Evolutionary conservation across 352 stramenopile genomes (phyloP), one percentile per base, ranked within the genome.

Genomic region (Phytophthora tentaculata): DNA sequence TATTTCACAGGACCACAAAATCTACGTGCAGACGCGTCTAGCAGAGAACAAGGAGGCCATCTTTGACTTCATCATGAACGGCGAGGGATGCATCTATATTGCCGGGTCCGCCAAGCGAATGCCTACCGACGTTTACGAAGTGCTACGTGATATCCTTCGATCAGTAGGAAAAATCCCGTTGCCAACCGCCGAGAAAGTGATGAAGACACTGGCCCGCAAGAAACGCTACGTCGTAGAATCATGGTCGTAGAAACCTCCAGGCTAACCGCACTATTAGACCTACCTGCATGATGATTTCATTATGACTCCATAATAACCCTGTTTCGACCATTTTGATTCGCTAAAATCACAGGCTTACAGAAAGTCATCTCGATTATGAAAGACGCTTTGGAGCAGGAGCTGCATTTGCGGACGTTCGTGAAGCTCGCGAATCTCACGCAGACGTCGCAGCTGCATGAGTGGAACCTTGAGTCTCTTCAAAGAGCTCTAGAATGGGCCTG

Each of bases 11-110:
- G 70, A 77, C 26, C 69, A 92, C 57, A 98, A 98, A 72, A 83
- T 98, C 7, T 98, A 98, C 71, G 94, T 98, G 23, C 91, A 97
- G 76, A 93, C 87, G 16, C 81, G 81, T 12, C 80, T 98, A 19
- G 80, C 74, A 8, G 90, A 98, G 65, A 76, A 93, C 59, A 94
- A 94, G 63, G 72, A 90, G 22, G 50, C 69, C 7, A 76, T 96
- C 0, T 96, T 84, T 48, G 64, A 89, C 35, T 77, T 92, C 45
- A 79, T 95, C 19, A 78, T 91, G 50, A 80, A 79, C 26, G 80
- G 80, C 7, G 84, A 86, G 2, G 71, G 67, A 12, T 89, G 86
- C 52, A 79, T 95, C 37, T 97, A 90, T 64, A 88, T 98, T 20
- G 89, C 89, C 1, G 94, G 94, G 8, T 96, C 88, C 1, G 91